Percentiles rank a stretch among this genome's conserved stretches.
Evolutionary conservation across 2,329 filamentous ascomycete genomes (phyloP).

Genomic region (Drechmeria coniospora): DNA sequence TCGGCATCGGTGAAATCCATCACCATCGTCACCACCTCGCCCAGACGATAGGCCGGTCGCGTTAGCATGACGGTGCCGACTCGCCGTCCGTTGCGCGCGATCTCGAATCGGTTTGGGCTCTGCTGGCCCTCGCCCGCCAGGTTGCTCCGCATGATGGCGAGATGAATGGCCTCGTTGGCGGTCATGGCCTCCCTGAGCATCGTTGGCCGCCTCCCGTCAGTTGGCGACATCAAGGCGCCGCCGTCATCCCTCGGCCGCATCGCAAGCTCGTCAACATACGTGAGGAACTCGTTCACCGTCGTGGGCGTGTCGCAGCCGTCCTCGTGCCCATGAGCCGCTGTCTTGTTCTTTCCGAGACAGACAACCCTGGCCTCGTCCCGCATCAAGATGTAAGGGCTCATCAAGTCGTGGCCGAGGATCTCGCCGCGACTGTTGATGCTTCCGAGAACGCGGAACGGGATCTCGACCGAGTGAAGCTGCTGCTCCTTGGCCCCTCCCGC

Average conservation of each 20-base stretch:
- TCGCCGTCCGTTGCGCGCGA: constrained; percentile 78
- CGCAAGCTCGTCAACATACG: constrained; percentile 64
- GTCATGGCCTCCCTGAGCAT: constrained; percentile 40
- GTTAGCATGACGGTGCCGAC: constrained; percentile 84
- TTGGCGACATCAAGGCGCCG: constrained; percentile 56
- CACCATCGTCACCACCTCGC: constrained; percentile 70
- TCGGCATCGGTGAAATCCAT: constrained; percentile 70
- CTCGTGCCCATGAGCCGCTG: constrained; percentile 12
- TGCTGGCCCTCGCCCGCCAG: constrained; percentile 51
- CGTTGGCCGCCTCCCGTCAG: constrained; percentile 44
- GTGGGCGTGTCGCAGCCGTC: constrained; percentile 16
- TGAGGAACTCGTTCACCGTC: constrained; percentile 51
- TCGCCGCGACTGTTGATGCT: constrained; percentile 83
- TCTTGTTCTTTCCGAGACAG: constrained; percentile 16
- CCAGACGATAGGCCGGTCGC: constrained; percentile 74
- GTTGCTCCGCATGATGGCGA: constrained; percentile 77
- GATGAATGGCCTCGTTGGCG: constrained; percentile 75
- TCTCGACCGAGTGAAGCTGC: constrained; percentile 76
- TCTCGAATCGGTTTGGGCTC: constrained; percentile 87
- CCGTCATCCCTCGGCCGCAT: constrained; percentile 39
- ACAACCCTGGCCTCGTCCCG: constrained; percentile 63
- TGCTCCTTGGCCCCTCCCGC: constrained; percentile 64
- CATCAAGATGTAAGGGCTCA: constrained; percentile 83
- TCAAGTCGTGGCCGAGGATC: constrained; percentile 82
- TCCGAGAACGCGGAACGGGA: constrained; percentile 84